These are phyloP conservation scores for Orbilia brochopaga DNA, from an alignment of 2,329 filamentous ascomycete genomes.

Conservation along the genomic window DNA sequence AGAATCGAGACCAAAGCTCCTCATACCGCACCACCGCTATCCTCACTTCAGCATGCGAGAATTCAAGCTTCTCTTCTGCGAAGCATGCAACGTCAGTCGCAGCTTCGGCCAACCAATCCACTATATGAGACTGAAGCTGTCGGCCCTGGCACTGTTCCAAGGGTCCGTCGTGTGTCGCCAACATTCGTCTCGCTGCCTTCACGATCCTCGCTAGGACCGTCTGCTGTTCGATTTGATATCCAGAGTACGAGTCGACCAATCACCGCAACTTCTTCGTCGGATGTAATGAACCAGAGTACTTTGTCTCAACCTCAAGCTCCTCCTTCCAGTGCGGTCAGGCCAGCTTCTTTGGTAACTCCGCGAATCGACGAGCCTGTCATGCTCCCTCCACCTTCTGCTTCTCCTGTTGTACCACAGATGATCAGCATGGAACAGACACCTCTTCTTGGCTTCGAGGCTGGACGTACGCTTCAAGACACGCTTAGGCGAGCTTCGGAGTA, in stretches of 20 bases:
- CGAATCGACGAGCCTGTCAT: neutral
- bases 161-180: constrained; percentile 9
- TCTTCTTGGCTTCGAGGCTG: constrained; percentile 22
- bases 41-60: constrained; percentile 1
- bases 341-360: neutral
- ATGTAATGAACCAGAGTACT: neutral
- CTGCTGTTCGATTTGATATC: neutral
- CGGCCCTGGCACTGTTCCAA: neutral
- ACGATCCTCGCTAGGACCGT: neutral
- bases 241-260: neutral
- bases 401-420: neutral
- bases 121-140: neutral
- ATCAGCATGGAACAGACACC: neutral
- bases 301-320: neutral
- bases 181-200: constrained; percentile 8
- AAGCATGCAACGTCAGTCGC: neutral
- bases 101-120: neutral
- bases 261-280: neutral
- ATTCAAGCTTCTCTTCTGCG: neutral
- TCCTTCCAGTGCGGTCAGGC: no score
- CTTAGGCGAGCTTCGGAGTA: constrained; percentile 9
- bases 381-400: no score
- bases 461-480: constrained; percentile 7
- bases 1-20: constrained; percentile 10
- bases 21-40: constrained; percentile 24